Evolutionary conservation across 148 eudicot genomes (phyloP).

Genomic region (Rhododendron mucronatum): DNA sequence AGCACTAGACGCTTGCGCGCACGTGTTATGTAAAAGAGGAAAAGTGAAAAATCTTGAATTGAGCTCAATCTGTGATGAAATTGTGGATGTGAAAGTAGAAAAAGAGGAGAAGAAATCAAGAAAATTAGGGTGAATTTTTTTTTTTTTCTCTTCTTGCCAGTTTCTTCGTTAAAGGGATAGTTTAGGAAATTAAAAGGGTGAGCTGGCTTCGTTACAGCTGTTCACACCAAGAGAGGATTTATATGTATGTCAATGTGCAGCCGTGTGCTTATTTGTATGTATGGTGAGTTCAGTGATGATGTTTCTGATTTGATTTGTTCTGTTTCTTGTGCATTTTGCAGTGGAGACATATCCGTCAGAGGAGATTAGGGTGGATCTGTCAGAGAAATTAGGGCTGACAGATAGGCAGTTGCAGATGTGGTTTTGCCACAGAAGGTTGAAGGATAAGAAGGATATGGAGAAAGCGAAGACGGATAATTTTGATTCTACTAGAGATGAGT

Average conservation of each 20-base stretch:
- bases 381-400: constrained; percentile 31
- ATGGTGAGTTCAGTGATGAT: background rate
- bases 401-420: constrained; percentile 61
- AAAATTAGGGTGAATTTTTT: background rate
- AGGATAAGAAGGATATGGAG: constrained; percentile 39
- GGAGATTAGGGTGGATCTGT: constrained; percentile 39
- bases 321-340: constrained; percentile 11
- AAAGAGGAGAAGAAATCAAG: background rate
- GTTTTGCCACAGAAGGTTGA: constrained; percentile 53
- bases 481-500: constrained; percentile 28
- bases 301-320: constrained; percentile 6
- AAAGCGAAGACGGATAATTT: constrained; percentile 11
- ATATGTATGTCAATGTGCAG: background rate
- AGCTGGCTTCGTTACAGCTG: background rate
- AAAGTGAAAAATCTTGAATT: background rate
- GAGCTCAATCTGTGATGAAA: background rate
- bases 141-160: background rate
- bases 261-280: background rate
- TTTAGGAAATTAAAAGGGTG: background rate
- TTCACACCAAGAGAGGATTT: background rate
- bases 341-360: constrained; percentile 45
- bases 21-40: background rate
- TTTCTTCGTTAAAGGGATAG: background rate
- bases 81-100: background rate
- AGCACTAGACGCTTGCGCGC: background rate